Percentiles rank a stretch among this genome's conserved stretches.
phyloP scores from a whole-genome alignment of 2,329 filamentous ascomycete genomes.

The Clonostachys rosea region DNA sequence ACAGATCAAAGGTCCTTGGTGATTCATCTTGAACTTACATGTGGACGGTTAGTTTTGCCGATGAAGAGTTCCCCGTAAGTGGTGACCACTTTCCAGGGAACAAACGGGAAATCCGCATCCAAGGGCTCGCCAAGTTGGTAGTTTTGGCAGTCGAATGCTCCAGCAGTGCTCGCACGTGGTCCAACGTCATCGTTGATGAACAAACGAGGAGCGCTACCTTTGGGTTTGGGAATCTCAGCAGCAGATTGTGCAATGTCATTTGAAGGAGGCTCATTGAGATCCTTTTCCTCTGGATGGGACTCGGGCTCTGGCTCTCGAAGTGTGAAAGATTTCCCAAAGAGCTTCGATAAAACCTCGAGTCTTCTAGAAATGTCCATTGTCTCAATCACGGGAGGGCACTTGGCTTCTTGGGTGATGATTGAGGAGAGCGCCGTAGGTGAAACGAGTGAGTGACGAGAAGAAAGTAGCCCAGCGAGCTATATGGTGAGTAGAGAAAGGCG shows the following conservation, averaged over 20 bases:
- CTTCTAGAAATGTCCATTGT: not conserved
- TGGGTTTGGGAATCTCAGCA: no score
- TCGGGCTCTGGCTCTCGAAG: not conserved
- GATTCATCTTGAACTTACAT: conserved; percentile 21
- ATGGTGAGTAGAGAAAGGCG: no score
- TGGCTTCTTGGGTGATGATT: not conserved
- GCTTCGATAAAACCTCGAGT: not conserved
- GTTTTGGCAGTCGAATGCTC: conserved; percentile 10
- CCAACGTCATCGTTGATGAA: not conserved
- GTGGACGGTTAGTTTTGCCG: conserved; percentile 43
- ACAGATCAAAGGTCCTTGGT: not conserved
- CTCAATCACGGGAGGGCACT: not conserved
- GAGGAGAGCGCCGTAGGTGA: no score
- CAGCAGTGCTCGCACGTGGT: not conserved
- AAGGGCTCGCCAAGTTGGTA: conserved; percentile 16
- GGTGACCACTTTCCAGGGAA: conserved; percentile 46
- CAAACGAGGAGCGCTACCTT: not conserved
- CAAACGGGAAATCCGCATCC: conserved; percentile 27
- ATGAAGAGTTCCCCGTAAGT: conserved; percentile 58
- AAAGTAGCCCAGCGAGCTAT: no score
- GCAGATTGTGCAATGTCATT: no score
- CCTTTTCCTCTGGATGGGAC: no score
- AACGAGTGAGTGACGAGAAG: no score
- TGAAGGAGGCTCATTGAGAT: no score
- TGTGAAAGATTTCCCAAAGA: not conserved